These are phyloP conservation scores for Neopestalotiopsis rosae DNA, from an alignment of 2,329 filamentous ascomycete species.

Conservation along the genomic window DNA sequence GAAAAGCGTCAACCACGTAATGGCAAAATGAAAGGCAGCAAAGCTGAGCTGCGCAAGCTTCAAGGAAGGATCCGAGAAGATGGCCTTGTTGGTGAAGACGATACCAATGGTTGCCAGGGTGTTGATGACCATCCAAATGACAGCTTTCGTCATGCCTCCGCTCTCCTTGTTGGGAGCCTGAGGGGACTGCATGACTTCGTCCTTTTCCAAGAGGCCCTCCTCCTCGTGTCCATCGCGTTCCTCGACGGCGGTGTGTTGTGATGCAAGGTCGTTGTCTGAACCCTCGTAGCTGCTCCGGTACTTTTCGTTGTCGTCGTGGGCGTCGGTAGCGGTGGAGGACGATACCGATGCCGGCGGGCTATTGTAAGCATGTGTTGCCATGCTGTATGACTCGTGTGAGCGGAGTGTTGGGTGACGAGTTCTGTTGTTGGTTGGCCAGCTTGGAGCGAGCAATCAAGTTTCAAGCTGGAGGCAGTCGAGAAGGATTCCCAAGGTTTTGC, in stretches of 20 bases:
- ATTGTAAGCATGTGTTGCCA: constrained; percentile 28
- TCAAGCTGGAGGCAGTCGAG: neutral
- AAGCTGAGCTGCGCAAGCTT: constrained; percentile 69
- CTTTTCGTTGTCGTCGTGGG: constrained; percentile 40
- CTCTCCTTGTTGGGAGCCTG: constrained; percentile 37
- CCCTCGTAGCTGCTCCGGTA: constrained; percentile 35
- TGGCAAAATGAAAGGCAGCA: constrained; percentile 70
- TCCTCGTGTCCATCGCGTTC: constrained; percentile 46
- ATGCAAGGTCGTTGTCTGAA: constrained; percentile 36
- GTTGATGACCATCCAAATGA: constrained; percentile 66
- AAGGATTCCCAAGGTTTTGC: neutral
- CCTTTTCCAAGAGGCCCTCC: constrained; percentile 43
- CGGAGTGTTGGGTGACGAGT: neutral
- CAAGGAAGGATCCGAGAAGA: constrained; percentile 67
- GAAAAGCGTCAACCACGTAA: constrained; percentile 69
- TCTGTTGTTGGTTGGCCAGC: neutral
- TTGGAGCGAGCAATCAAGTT: neutral
- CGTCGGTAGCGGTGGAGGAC: constrained; percentile 40
- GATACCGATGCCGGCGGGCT: constrained; percentile 32
- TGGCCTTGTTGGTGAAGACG: constrained; percentile 74
- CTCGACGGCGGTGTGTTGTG: constrained; percentile 42
- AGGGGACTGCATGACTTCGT: constrained; percentile 35
- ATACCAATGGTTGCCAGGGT: constrained; percentile 68
- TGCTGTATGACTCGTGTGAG: constrained; percentile 20
- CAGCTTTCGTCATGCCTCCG: constrained; percentile 41